These are phyloP conservation scores for Coemansia sp. DNA, from an alignment of 371 early-diverging fungal species.

Conservation along the genomic window DNA sequence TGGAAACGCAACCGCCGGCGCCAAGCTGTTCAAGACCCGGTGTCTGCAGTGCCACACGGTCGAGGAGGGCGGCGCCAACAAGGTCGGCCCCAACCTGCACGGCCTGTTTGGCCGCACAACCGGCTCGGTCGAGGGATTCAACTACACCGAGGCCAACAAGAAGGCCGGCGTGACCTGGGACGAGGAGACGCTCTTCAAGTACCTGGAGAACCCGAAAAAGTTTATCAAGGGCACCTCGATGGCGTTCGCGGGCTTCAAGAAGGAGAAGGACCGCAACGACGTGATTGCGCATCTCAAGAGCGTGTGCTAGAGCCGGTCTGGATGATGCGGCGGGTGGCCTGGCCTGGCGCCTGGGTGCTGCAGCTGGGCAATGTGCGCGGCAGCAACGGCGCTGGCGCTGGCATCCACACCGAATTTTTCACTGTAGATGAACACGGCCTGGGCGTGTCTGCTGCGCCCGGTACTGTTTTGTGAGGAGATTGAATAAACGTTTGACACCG, in stretches of 20 bases:
- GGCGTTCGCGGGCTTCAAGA: slow-evolving; percentile 72
- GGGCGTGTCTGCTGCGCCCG: too few species aligned
- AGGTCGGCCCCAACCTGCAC: slow-evolving; percentile 96
- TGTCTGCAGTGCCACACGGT: slow-evolving; percentile 98
- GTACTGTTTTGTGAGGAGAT: too few species aligned
- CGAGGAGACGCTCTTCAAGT: slow-evolving; percentile 83
- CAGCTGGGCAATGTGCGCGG: too few species aligned
- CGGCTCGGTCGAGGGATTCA: slow-evolving; percentile 83
- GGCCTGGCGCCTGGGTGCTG: too few species aligned
- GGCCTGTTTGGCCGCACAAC: slow-evolving; percentile 90
- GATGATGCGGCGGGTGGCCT: not conserved
- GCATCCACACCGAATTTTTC: too few species aligned
- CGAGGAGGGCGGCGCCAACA: slow-evolving; percentile 78
- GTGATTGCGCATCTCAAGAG: slow-evolving; percentile 91
- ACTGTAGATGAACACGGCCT: too few species aligned
- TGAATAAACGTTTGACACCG: too few species aligned
- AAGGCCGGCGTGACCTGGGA: slow-evolving; percentile 84
- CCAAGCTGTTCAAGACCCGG: slow-evolving; percentile 99
- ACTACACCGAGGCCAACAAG: slow-evolving; percentile 94
- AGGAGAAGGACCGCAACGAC: slow-evolving; percentile 53
- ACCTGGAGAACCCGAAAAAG: slow-evolving; percentile 98
- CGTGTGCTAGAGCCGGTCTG: slow-evolving; percentile 25
- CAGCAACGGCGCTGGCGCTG: too few species aligned
- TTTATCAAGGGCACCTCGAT: slow-evolving; percentile 97
- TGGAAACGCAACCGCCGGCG: slow-evolving; percentile 65